Evolutionary conservation across 805 yeast species (phyloP).

Genomic region (Spathaspora boniae): DNA sequence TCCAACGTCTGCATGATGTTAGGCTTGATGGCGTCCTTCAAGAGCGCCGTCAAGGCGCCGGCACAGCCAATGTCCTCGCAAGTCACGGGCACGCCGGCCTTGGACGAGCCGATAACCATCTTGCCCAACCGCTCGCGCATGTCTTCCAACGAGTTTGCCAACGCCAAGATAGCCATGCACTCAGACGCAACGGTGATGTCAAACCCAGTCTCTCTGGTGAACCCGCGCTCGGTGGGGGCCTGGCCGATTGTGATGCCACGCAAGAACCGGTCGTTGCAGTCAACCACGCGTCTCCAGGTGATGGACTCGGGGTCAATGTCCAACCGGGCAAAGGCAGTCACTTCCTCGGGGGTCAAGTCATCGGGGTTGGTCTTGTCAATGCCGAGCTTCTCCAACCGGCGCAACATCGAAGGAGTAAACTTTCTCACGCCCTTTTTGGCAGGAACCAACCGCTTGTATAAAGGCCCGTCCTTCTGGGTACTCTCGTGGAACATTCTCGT

Average conservation of each 20-base stretch:
- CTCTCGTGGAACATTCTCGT: conserved; percentile 82
- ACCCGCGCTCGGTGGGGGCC: conserved; percentile 78
- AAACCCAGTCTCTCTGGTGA: conserved; percentile 70
- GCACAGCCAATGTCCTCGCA: conserved; percentile 85
- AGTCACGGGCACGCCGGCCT: conserved; percentile 68
- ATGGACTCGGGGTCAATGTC: conserved; percentile 77
- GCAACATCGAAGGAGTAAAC: conserved; percentile 66
- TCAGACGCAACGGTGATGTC: conserved; percentile 85
- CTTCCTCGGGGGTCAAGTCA: conserved; percentile 68
- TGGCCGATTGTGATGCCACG: conserved; percentile 78
- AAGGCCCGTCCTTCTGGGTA: conserved; percentile 70
- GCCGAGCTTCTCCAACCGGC: conserved; percentile 64
- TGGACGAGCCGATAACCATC: conserved; percentile 71
- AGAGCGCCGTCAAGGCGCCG: conserved; percentile 78
- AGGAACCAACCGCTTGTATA: conserved; percentile 74
- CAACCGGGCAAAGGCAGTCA: conserved; percentile 59
- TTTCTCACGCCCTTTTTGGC: conserved; percentile 65
- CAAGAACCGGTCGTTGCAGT: conserved; percentile 76
- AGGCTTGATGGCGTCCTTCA: conserved; percentile 81
- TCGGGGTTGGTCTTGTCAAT: conserved; percentile 69
- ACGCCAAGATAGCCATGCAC: conserved; percentile 80
- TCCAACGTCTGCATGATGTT: conserved; percentile 85
- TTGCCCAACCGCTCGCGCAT: conserved; percentile 72
- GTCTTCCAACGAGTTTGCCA: conserved; percentile 66
- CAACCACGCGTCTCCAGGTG: conserved; percentile 82